phyloP scores from a whole-genome alignment of 768 basidiomycete species.

The Trametes cingulata region DNA sequence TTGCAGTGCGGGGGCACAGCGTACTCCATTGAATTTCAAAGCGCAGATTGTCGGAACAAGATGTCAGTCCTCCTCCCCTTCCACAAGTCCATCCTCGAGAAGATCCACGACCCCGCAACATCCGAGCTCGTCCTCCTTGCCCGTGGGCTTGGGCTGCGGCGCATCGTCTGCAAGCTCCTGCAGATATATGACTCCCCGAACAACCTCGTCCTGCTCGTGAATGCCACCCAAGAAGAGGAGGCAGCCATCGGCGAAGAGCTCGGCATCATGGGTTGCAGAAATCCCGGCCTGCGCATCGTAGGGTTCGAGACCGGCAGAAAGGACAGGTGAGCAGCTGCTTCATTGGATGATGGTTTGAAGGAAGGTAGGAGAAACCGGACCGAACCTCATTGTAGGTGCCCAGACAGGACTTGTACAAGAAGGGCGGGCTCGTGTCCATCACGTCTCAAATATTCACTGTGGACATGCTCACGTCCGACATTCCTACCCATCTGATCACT shows the following conservation, averaged over 20 bases:
- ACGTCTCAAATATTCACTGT: slow-evolving; percentile 94
- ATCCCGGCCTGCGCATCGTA: slow-evolving; percentile 81
- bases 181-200: slow-evolving; percentile 90
- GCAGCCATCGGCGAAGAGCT: slow-evolving; percentile 90
- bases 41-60: no score
- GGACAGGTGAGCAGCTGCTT: slow-evolving; percentile 63
- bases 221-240: slow-evolving; percentile 85
- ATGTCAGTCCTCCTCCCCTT: slow-evolving; percentile 52
- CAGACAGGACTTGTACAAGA: slow-evolving; percentile 80
- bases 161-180: slow-evolving; percentile 82
- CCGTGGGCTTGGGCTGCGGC: slow-evolving; percentile 86
- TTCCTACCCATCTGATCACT: slow-evolving; percentile 84
- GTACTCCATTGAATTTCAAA: no score
- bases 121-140: slow-evolving; percentile 80
- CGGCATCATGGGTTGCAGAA: slow-evolving; percentile 86
- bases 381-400: not conserved
- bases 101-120: slow-evolving; percentile 71
- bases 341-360: not conserved
- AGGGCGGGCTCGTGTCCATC: slow-evolving; percentile 87
- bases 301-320: slow-evolving; percentile 78
- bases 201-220: slow-evolving; percentile 82
- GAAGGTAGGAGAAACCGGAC: not conserved
- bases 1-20: no score
- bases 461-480: slow-evolving; percentile 86
- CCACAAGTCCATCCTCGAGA: slow-evolving; percentile 66